Evolutionary conservation across 2,329 filamentous ascomycete species (phyloP).

Genomic region (Nigrograna mackinnonii): DNA sequence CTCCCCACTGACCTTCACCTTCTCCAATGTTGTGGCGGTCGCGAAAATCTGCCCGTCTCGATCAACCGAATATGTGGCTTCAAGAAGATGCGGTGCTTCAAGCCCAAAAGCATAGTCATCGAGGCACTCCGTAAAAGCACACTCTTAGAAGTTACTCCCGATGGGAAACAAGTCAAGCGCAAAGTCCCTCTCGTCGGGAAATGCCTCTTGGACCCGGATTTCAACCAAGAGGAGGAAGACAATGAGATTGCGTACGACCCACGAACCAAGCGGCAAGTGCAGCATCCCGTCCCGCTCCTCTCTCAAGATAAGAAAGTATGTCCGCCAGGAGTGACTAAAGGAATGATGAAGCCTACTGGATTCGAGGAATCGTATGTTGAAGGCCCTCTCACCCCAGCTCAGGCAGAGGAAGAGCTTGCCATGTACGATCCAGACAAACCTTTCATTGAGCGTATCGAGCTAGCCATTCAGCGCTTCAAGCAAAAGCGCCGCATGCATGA

Average conservation of each 20-base stretch:
- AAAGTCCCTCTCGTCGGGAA: conserved; percentile 41
- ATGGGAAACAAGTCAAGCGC: conserved; percentile 48
- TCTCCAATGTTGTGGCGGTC: conserved; percentile 43
- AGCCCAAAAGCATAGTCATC: conserved; percentile 41
- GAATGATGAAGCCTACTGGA: conserved; percentile 47
- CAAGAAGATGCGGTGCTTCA: conserved; percentile 51
- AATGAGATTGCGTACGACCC: conserved; percentile 34
- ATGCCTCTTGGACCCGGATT: conserved; percentile 27
- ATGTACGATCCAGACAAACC: conserved; percentile 64
- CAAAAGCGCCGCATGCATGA: conserved; percentile 73
- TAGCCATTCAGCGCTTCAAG: conserved; percentile 81
- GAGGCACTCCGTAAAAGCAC: conserved; percentile 46
- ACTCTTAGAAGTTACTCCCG: conserved; percentile 44
- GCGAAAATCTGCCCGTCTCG: conserved; percentile 47
- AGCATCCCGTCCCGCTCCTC: conserved; percentile 23
- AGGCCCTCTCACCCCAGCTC: conserved; percentile 71
- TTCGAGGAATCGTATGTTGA: conserved; percentile 77
- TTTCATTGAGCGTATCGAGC: conserved; percentile 73
- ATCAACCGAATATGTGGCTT: conserved; percentile 49
- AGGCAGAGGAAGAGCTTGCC: conserved; percentile 67
- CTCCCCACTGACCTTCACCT: conserved; percentile 47
- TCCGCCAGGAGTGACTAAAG: conserved; percentile 43
- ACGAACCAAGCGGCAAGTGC: conserved; percentile 19
- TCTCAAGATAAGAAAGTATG: conserved; percentile 32
- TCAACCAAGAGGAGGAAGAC: conserved; percentile 20